phyloP scores from a whole-genome alignment of 202 grass and related monocot species.

The Thinopyrum obtusiflorum region DNA sequence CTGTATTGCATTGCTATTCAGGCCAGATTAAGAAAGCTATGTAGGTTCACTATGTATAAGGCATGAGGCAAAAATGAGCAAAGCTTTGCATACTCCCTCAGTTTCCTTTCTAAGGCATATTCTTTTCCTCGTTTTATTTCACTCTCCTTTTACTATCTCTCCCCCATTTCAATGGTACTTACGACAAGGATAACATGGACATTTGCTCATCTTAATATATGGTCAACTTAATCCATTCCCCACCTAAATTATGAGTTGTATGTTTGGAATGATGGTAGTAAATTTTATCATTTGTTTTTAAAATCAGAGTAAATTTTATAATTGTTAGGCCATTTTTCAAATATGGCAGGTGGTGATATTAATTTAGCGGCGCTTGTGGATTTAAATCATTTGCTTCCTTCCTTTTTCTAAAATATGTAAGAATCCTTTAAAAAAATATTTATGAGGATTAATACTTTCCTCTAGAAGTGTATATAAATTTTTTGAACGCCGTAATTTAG shows the following conservation, averaged over 20 bases:
- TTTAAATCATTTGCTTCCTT: not conserved
- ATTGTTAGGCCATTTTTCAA: slow-evolving; percentile 20
- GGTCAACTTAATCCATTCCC: not conserved
- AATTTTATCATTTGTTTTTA: not conserved
- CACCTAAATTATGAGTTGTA: not conserved
- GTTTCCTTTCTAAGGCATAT: not conserved
- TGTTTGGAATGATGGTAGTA: not conserved
- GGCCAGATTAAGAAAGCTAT: not conserved
- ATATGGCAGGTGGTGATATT: slow-evolving; percentile 1
- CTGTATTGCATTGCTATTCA: not conserved
- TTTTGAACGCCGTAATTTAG: not conserved
- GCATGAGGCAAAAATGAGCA: not conserved
- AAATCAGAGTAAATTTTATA: not conserved
- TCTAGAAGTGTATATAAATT: not conserved
- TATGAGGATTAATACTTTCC: not conserved
- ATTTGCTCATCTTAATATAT: not conserved
- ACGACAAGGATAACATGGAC: not conserved
- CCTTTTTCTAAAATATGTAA: not conserved
- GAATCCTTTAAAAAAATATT: not conserved
- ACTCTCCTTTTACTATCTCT: not conserved
- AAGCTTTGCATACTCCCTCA: not conserved
- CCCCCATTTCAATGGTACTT: not conserved
- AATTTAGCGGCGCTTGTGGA: not conserved
- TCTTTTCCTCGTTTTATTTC: not conserved
- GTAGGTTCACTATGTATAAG: not conserved